Base-by-base conservation (phyloP, 1,139 yeast species). In the Saccharomyces hybrid region DNA sequence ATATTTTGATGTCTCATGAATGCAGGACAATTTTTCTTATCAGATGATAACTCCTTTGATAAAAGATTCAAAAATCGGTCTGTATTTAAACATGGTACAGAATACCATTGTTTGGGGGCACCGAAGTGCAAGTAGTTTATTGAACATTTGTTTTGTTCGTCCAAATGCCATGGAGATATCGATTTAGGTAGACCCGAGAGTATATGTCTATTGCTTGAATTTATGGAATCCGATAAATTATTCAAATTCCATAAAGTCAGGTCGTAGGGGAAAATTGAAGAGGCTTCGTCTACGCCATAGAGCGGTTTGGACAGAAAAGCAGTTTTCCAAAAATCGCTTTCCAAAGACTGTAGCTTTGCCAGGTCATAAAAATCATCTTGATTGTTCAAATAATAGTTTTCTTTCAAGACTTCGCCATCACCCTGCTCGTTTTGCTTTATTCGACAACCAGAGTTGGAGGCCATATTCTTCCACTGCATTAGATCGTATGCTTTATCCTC, bases 131-230 rank as follows among this genome's bases (percentile, higher is more conserved):
- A 69, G 62, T 87, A 88, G 67, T 88, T 88, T 64, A 88, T 87
- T 6, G 91, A 85, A 60, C 86, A 86, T 48, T 88, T 74, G 67
- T 88, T 95, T 72, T 87, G 91, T 67, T 88, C 96, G 64, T 88
- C 96, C 54, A 87, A 73, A 66, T 88, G 96, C 96, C 96, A 88
- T 2, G 95, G 82, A 70, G 88, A 88, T 0, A 91, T 81, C 0
- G 93, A 88, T 67, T 87, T 87, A 95, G 95, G 88, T 62, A 87
- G 73, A 0, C 96, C 96, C 52, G 93, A 91, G 64, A 88, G 87
- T n/a, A 88, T 71, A 63, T 88, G 88, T 16, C 44, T 19, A 19
- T 38, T 38, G 19, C 24, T 38, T 38, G 44, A 38, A 16, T 19
- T 38, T 38, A 38, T 38, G 26, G 44, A 38, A 38, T 38, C 44